Percentiles rank a stretch among this genome's conserved stretches.
Conservation (phyloP, 352 stramenopile species). For the Peronospora belbahrii region DNA sequence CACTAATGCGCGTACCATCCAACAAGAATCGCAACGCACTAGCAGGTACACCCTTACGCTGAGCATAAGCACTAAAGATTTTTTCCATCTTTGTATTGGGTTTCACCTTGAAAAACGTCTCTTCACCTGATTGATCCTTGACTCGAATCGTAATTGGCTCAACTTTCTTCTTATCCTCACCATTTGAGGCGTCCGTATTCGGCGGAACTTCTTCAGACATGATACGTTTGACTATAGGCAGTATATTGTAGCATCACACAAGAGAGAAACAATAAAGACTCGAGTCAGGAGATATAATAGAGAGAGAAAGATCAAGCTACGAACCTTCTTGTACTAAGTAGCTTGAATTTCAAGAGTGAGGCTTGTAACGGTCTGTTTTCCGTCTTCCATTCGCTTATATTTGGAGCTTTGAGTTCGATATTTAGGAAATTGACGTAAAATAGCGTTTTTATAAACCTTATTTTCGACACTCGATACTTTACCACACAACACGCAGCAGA, state of each 20-base stretch:
- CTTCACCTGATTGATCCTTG: slow-evolving; percentile 88
- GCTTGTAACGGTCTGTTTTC: slow-evolving; percentile 13
- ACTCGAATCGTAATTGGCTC: slow-evolving; percentile 85
- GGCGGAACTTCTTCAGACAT: slow-evolving; percentile 56
- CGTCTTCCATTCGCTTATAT: slow-evolving; percentile 6
- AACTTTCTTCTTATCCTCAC: slow-evolving; percentile 82
- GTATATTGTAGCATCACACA: neutral
- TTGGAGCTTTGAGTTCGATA: neutral
- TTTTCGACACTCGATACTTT: slow-evolving; percentile 12
- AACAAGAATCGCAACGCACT: slow-evolving; percentile 92
- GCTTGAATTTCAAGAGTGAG: slow-evolving; percentile 21
- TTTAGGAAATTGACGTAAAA: neutral
- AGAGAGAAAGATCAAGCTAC: neutral
- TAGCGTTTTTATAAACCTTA: slow-evolving; percentile 13
- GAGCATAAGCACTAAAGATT: slow-evolving; percentile 95
- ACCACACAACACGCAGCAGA: slow-evolving; percentile 4
- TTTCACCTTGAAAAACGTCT: slow-evolving; percentile 99
- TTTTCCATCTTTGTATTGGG: slow-evolving; percentile 98
- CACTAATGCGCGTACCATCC: slow-evolving; percentile 92
- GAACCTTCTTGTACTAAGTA: slow-evolving; percentile 10
- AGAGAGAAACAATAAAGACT: no score
- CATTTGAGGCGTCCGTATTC: slow-evolving; percentile 30
- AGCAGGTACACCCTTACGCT: slow-evolving; percentile 89
- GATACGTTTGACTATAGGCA: slow-evolving; percentile 9
- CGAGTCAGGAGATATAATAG: no score